Evolutionary conservation across 208 protist species (phyloP).

Genomic region (Trypanosoma boissoni): DNA sequence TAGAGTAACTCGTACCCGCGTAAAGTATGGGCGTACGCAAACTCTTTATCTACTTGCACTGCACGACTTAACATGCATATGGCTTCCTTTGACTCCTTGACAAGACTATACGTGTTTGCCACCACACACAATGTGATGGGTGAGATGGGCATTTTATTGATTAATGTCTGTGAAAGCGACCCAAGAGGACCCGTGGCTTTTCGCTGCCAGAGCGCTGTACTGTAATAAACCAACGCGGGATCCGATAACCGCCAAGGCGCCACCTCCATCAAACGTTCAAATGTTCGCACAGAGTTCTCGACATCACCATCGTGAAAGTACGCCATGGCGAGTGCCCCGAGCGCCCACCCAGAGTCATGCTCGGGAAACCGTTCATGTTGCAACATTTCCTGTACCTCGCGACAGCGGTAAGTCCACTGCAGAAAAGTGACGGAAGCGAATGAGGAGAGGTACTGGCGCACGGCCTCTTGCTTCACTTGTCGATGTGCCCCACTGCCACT

Average conservation of each 20-base stretch:
- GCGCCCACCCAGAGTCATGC: conserved; percentile 37
- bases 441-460: conserved; percentile 19
- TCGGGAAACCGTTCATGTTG: conserved; percentile 22
- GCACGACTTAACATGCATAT: conserved; percentile 93
- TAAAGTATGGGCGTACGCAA: conserved; percentile 94
- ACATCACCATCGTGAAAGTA: conserved; percentile 79
- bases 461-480: conserved; percentile 17
- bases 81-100: conserved; percentile 93
- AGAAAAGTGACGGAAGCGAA: conserved; percentile 24
- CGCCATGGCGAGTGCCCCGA: conserved; percentile 53
- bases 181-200: conserved; percentile 75
- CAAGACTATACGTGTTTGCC: conserved; percentile 94
- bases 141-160: conserved; percentile 80
- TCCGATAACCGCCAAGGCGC: conserved; percentile 60
- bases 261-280: conserved; percentile 36
- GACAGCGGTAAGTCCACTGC: conserved; percentile 21
- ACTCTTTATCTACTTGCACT: conserved; percentile 77
- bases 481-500: not conserved
- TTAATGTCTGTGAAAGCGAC: conserved; percentile 87
- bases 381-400: conserved; percentile 15
- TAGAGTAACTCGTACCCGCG: conserved; percentile 94
- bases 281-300: conserved; percentile 45
- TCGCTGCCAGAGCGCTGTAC: conserved; percentile 96
- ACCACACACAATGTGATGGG: conserved; percentile 90
- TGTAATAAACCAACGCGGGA: conserved; percentile 88